Base-by-base conservation (phyloP, 495 filamentous ascomycete genomes). In the Aspergillus sclerotiicarbonarius region DNA sequence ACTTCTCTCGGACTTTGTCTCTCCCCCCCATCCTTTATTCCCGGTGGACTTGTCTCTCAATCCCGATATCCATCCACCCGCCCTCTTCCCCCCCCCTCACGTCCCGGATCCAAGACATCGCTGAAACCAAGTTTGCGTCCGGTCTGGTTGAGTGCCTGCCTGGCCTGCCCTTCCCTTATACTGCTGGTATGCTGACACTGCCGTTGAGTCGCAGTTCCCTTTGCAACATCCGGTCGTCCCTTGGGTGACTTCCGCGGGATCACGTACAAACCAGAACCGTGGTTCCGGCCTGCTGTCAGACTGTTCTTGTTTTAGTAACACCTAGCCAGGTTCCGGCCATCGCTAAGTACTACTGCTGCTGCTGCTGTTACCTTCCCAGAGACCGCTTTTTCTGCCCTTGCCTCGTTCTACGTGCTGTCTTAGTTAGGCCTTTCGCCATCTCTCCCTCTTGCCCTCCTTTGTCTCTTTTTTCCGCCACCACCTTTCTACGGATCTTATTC, bases 211-310 rank as follows among this genome's bases (percentile, higher is more conserved):
- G 37, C 37, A 41, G 37, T 41, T 41, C 7, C 37, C 37, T 41
- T 25, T 25, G 25, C 25, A 25, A 25, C 3, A 37, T 37, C 33
- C 33, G 33, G 33, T 7, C 33, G 33, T 37, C 39, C 49, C n/a
- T 54, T 10, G 32, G 25, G 25, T 25, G 4, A 41, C 44, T 57
- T 41, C 51, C 30, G 30, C 25, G 3, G 25, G 15, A 7, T 15
- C 30, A 29, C 20, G 16, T 16, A n/a, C 39, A 29, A n/a, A 18
- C 6, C 8, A 21, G 63, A 69, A 61, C 66, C 63, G 66, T 67
- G 65, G 64, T 63, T 71, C 59, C 46, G 52, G 13, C 46, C 13
- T 0, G 20, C 46, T 15, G 20, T 7, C 30, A 12, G 46, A 20
- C 46, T 30, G 46, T 49, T 49, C 46, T 30, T 25, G 47, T 33